Evolutionary conservation across 257 asterid genomes (phyloP), one percentile per base, ranked within the genome.

Genomic region (Lycium ferocissimum): DNA sequence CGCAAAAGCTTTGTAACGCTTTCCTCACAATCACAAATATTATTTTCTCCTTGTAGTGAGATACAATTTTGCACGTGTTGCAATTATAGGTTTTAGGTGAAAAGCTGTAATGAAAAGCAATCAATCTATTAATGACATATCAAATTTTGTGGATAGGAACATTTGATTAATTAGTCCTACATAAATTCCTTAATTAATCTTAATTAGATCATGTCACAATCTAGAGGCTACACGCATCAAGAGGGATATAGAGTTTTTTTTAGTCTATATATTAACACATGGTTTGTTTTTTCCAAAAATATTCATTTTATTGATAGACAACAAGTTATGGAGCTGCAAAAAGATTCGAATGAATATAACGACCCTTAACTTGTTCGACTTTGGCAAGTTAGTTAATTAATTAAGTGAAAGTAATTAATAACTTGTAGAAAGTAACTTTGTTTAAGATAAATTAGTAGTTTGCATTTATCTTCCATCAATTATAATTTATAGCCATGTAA

Each of bases 401-500:
- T 70, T 17, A 22, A 22, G 61, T 75, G 20, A 12, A 75, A 26
- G 81, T 75, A 75, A 35, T 75, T 49, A 49, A 14, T 75, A 49
- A 49, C 81, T 75, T 75, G 22, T 20, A 49, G 81, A 22, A 15
- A 73, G 35, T 72, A 72, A 20, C 59, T 49, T 20, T 1, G 13
- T 49, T 49, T 13, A 49, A 49, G 20, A 75, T 47, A 40, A 71
- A 43, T 72, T 49, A 75, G 43, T 73, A 37, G 47, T 66, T 66
- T 72, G n/a, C 40, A 73, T 47, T 73, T 49, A 75, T 75, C 61
- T 49, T 75, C 81, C 7, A 47, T 49, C 61, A 75, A 47, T 75
- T 1, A 49, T 47, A 17, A 75, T 20, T 75, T 1, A 49, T 47
- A 17, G 0, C 61, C 81, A 75, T 49, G 81, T 75, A 49, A 75